phyloP scores from a whole-genome alignment of 2,329 filamentous ascomycete species.

The Colletotrichum costaricense region DNA sequence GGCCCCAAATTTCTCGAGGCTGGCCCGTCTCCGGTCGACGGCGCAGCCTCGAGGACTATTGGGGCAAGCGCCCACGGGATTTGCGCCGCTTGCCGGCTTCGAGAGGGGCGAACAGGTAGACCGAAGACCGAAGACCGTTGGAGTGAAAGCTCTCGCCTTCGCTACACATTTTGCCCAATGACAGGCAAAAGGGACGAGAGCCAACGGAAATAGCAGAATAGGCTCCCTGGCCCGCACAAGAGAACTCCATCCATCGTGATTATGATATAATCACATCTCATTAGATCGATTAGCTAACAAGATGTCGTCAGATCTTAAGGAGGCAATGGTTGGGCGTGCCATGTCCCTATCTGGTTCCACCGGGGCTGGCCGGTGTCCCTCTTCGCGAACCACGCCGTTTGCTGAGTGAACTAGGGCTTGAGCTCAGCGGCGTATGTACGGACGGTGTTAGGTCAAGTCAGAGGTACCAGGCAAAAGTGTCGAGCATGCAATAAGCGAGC shows the following conservation, averaged over 20 bases:
- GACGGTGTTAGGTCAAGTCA: background rate
- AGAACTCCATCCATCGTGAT: background rate
- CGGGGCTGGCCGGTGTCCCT: background rate
- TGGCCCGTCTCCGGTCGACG: background rate
- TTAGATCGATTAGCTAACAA: constrained; percentile 14
- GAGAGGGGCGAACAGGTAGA: background rate
- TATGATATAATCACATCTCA: constrained; percentile 28
- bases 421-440: background rate
- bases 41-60: background rate
- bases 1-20: background rate
- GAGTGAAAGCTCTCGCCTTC: background rate
- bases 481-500: constrained; percentile 16
- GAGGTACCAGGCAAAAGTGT: background rate
- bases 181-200: background rate
- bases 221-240: constrained; percentile 2
- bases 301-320: constrained; percentile 9
- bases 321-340: background rate
- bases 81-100: background rate
- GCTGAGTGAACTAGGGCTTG: background rate
- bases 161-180: background rate
- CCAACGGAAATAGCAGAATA: background rate
- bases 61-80: background rate
- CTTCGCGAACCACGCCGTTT: background rate
- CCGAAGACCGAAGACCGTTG: no score
- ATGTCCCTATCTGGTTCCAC: background rate